Conservation (phyloP, 1,284 basidiomycete genomes). For the Cutaneotrichosporon sp. region DNA sequence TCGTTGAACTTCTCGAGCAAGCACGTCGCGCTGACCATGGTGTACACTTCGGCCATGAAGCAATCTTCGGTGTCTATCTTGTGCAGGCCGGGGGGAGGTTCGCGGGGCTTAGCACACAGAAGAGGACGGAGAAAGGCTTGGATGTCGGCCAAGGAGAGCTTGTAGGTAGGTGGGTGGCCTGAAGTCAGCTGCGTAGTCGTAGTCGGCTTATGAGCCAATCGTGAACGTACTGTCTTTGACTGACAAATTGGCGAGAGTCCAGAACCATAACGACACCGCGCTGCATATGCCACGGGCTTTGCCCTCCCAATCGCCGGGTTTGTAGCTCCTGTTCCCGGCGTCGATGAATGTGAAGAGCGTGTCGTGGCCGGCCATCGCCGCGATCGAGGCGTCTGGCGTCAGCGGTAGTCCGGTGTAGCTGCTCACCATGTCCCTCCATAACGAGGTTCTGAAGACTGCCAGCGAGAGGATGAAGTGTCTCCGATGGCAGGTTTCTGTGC, state of each 20-base stretch:
- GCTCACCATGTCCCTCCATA: conserved; percentile 31
- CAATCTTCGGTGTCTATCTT: conserved; percentile 2
- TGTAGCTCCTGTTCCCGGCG: not conserved
- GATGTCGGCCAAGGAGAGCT: conserved; percentile 1
- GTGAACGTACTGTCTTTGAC: not conserved
- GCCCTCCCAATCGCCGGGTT: not conserved
- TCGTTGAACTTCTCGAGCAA: conserved; percentile 8
- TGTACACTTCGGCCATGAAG: not conserved
- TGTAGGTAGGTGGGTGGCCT: not conserved
- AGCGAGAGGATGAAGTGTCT: conserved; percentile 17
- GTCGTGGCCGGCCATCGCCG: not conserved
- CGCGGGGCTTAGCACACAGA: not conserved
- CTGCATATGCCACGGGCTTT: not conserved
- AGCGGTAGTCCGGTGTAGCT: not conserved
- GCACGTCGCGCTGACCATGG: conserved; percentile 4
- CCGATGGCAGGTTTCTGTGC: not conserved
- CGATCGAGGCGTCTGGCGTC: not conserved
- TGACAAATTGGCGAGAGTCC: not conserved
- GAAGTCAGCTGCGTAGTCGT: not conserved
- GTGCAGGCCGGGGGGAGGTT: not conserved
- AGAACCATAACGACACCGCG: not conserved
- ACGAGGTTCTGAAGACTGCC: conserved; percentile 37
- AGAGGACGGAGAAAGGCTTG: conserved; percentile 4
- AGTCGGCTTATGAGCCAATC: too few species aligned
- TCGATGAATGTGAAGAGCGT: not conserved